Evolutionary conservation across 192 early-diverging fungal species (phyloP).

Genomic region (Backusella tarrabulga): DNA sequence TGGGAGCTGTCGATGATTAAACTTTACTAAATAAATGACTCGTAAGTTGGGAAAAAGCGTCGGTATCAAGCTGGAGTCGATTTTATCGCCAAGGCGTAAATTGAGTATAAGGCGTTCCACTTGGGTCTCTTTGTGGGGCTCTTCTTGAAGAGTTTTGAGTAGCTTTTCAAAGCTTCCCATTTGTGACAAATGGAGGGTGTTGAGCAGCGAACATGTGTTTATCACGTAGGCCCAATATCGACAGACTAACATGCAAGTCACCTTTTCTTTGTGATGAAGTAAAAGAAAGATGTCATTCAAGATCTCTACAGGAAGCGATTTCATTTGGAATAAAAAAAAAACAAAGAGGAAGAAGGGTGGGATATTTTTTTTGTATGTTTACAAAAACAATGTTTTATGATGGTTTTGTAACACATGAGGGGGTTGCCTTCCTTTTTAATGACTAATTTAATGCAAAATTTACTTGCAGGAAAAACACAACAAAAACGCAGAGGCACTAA

Average conservation of each 20-base stretch:
- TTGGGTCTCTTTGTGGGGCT: neutral
- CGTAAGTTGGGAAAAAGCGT: neutral
- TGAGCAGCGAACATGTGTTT: neutral
- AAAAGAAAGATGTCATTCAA: neutral
- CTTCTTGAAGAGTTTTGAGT: neutral
- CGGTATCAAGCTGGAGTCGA: neutral
- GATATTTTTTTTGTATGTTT: neutral
- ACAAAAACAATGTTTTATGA: neutral
- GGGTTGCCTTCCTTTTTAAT: neutral
- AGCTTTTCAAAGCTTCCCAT: neutral
- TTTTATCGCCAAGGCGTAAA: neutral
- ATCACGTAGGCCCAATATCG: neutral
- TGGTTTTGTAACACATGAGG: neutral
- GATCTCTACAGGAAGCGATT: neutral
- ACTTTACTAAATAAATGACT: neutral
- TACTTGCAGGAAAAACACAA: no score
- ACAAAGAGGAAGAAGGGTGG: neutral
- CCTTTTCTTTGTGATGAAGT: conserved; percentile 1
- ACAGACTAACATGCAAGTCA: neutral
- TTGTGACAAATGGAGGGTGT: neutral
- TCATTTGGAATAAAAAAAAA: neutral
- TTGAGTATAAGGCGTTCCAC: neutral
- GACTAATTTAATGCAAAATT: no score
- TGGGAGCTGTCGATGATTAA: neutral
- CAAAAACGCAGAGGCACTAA: no score